Base-by-base conservation (phyloP, 2,329 filamentous ascomycete genomes). In the Polychaeton citri region DNA sequence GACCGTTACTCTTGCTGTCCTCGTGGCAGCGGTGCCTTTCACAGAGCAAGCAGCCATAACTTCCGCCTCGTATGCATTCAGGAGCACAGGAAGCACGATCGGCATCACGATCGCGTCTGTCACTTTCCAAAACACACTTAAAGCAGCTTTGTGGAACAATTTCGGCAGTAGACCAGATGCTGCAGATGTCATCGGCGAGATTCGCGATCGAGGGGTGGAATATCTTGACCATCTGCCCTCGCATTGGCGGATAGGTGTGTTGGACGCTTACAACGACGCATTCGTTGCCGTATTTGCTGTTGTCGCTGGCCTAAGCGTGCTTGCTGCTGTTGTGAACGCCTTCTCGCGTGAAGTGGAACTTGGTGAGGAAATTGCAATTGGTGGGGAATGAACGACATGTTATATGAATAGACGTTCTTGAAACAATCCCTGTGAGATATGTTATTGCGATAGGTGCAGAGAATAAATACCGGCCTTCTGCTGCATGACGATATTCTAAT, bases 21-120 rank as follows among this genome's bases (percentile, higher is more conserved):
- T 84, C 43, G 81, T 92, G 32, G 74, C 80, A 0, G 74, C 83
- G 0, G 81, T 90, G 6, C 76, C 80, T 19, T 83, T 88, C 53
- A 66, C 77, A 6, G 72, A 87, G 42, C 84, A 92, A 55, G 84
- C 85, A 2, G 81, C 88, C 33, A 74, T 88, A 46, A 90, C 84
- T 0, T 83, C 81, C 2, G 80, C 81, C 1, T 85, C 79, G 0
- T 92, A 83, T 45, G 76, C 76, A 0, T 84, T 82, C 54, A 71
- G 79, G 28, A 77, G 73, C 17, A 79, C 79, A 0, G 79, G 79
- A 6, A 73, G 71, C 28, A 80, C 79, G 0, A 69, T 84, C 33
- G 79, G 79, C n/a, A 72, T 83, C 46, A 80, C 79, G 0, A 57
- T 81, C 36, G 81, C 79, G 2, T 79, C 78, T 1, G 72, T 80